Percentiles rank a stretch among this genome's conserved stretches.
Evolutionary conservation across 2,329 filamentous ascomycete genomes (phyloP).

Genomic region (Calonectria honghensis): DNA sequence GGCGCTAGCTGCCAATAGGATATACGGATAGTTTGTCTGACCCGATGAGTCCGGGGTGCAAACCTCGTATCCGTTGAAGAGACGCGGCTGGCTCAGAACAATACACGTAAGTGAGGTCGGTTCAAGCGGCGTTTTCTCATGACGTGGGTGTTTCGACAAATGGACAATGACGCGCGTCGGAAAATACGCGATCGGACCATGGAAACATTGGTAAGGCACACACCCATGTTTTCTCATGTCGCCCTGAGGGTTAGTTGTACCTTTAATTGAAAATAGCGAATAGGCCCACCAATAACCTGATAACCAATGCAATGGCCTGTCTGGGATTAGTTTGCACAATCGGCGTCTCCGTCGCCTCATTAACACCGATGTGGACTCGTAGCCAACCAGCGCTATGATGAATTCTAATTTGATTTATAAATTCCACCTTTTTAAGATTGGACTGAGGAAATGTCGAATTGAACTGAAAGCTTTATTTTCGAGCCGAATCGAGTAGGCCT

Average conservation of each 20-base stretch:
- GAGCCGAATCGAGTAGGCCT: background rate
- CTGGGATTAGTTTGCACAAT: background rate
- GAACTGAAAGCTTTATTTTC: background rate
- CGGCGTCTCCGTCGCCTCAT: background rate
- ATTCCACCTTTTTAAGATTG: background rate
- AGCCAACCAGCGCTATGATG: background rate
- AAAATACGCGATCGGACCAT: background rate
- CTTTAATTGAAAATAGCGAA: conserved; percentile 2
- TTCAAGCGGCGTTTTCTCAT: background rate
- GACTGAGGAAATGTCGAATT: background rate
- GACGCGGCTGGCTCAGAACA: no score
- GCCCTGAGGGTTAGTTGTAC: background rate
- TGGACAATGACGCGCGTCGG: conserved; percentile 1
- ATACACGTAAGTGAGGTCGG: background rate
- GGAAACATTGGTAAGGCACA: background rate
- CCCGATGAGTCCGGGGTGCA: background rate
- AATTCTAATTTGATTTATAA: background rate
- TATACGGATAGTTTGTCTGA: background rate
- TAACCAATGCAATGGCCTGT: background rate
- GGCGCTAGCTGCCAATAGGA: background rate
- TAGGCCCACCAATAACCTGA: background rate
- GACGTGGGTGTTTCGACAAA: conserved; percentile 3
- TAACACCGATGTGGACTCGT: background rate
- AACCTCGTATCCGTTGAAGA: background rate
- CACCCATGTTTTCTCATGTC: conserved; percentile 9